Evolutionary conservation across 179 eudicot genomes (phyloP).

Genomic region (Monotropa hypopitys): DNA sequence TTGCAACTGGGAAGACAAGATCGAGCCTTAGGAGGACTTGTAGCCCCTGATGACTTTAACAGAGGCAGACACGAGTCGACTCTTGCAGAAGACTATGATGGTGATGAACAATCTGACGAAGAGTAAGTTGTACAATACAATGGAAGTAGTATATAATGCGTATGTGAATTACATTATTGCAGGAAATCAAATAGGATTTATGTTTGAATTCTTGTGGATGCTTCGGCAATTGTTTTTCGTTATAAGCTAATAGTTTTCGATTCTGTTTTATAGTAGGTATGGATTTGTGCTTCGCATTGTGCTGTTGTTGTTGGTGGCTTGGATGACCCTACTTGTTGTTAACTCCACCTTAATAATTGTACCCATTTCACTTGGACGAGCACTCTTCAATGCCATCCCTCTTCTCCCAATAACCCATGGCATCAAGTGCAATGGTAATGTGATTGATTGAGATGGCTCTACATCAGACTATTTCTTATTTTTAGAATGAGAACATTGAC

Average conservation of each 20-base stretch:
- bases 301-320: conserved; percentile 73
- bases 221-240: background rate
- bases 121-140: conserved; percentile 47
- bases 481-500: background rate
- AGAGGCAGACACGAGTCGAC: too few species aligned
- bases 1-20: conserved; percentile 41
- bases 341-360: conserved; percentile 66
- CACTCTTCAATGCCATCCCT: conserved; percentile 70
- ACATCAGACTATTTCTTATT: background rate
- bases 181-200: too few species aligned
- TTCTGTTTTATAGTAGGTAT: conserved; percentile 35
- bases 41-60: conserved; percentile 39
- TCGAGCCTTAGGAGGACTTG: conserved; percentile 33
- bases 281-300: conserved; percentile 82
- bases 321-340: conserved; percentile 91
- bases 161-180: background rate
- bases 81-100: conserved; percentile 48
- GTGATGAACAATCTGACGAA: conserved; percentile 65
- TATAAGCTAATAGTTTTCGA: conserved; percentile 6
- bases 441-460: conserved; percentile 9
- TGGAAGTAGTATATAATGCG: background rate
- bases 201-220: background rate
- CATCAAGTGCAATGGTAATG: conserved; percentile 88
- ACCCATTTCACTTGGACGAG: conserved; percentile 78
- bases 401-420: conserved; percentile 86